Evolutionary conservation across 2,329 filamentous ascomycete species (phyloP).

Genomic region (Ilyonectria sp.): DNA sequence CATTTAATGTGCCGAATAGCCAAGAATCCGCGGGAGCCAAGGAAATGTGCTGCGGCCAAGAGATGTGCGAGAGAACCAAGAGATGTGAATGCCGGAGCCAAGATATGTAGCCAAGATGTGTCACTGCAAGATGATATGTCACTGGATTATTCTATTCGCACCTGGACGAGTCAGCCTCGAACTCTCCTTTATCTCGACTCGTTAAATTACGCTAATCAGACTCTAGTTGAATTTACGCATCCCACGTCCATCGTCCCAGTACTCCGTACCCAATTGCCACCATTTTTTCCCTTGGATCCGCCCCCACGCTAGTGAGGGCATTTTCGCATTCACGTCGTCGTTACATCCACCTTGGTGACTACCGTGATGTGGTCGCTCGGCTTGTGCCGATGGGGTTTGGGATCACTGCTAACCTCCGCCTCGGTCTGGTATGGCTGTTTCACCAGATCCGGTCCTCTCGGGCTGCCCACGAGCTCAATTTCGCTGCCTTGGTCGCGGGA

Average conservation of each 20-base stretch:
- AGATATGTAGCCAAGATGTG: not conserved
- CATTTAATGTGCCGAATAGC: not conserved
- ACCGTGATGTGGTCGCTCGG: conserved; percentile 46
- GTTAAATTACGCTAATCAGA: conserved; percentile 1
- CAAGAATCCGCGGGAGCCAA: not conserved
- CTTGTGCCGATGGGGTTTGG: not conserved
- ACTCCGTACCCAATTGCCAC: not conserved
- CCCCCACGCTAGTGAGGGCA: not conserved
- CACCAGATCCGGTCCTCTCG: conserved; percentile 31
- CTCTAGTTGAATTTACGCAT: conserved; percentile 1
- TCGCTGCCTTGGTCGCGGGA: conserved; percentile 46
- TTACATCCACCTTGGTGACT: conserved; percentile 49
- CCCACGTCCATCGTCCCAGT: not conserved
- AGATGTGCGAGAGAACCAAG: conserved; percentile 14
- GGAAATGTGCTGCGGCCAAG: not conserved
- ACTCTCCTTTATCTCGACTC: not conserved
- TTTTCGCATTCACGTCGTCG: conserved; percentile 29
- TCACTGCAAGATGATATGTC: not conserved
- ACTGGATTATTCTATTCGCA: not conserved
- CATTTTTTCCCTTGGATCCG: not conserved
- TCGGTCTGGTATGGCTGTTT: conserved; percentile 30
- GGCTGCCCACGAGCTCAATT: conserved; percentile 49
- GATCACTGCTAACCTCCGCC: conserved; percentile 23
- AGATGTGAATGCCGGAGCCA: not conserved
- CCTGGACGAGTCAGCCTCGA: not conserved